Evolutionary conservation across 768 basidiomycete genomes (phyloP).

Genomic region (Clitopilus hobsonii): DNA sequence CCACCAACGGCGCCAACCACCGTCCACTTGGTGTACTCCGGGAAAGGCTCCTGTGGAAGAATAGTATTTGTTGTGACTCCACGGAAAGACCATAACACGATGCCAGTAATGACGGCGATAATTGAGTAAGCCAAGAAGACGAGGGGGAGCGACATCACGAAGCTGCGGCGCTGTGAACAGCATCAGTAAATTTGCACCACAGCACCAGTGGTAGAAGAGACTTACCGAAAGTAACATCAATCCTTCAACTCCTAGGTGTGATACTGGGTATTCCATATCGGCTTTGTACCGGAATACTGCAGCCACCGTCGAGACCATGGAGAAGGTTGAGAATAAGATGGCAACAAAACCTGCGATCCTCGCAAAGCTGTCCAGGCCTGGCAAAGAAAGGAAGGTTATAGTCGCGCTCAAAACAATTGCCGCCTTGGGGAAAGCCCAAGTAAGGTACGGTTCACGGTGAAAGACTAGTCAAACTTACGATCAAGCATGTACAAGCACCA

Average conservation of each 20-base stretch:
- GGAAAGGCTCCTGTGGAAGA: constrained; percentile 38
- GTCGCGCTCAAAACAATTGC: constrained; percentile 78
- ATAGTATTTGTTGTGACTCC: constrained; percentile 38
- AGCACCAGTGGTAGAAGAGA: constrained; percentile 6
- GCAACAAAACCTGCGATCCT: constrained; percentile 65
- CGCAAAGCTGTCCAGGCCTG: constrained; percentile 61
- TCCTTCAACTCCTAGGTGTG: constrained; percentile 54
- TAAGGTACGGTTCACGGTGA: constrained; percentile 8
- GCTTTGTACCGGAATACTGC: constrained; percentile 68
- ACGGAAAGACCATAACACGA: constrained; percentile 63
- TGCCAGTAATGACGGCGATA: constrained; percentile 59
- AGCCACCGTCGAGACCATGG: constrained; percentile 64
- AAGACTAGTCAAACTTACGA: constrained; percentile 38
- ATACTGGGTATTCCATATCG: constrained; percentile 50
- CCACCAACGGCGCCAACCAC: constrained; percentile 63
- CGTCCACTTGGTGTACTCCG: constrained; percentile 58
- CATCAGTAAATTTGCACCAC: not conserved
- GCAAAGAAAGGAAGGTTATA: constrained; percentile 76
- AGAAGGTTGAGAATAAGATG: constrained; percentile 62
- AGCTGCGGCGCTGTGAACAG: constrained; percentile 44
- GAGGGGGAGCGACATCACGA: constrained; percentile 67
- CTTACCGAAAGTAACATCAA: constrained; percentile 44
- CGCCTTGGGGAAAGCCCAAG: constrained; percentile 41
- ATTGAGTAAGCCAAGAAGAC: constrained; percentile 72
- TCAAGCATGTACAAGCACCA: constrained; percentile 60